A percentile compares a stretch with the other conserved stretches of the same genome.
phyloP scores from a whole-genome alignment of 106 monocot species.

The Platanthera guangdongensis region DNA sequence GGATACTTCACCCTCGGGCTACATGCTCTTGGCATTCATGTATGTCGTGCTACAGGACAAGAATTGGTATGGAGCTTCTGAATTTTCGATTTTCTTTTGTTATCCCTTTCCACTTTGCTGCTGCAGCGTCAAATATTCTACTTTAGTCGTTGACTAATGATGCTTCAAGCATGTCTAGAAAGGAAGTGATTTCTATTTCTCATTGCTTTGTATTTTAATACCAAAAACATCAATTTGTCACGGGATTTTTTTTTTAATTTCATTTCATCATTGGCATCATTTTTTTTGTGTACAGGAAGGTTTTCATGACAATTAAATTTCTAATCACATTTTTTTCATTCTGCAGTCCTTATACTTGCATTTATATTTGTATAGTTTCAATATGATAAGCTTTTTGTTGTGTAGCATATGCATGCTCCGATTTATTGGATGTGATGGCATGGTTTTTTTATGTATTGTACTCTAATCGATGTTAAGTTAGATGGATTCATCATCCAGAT shows the following conservation, averaged over 20 bases:
- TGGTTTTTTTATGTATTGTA: neutral
- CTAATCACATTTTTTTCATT: neutral
- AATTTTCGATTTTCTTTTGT: neutral
- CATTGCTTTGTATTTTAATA: neutral
- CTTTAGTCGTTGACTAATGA: neutral
- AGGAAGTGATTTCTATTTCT: neutral
- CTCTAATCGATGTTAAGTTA: constrained; percentile 34
- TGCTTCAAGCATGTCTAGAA: neutral
- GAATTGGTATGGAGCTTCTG: constrained; percentile 59
- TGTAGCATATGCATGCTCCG: neutral
- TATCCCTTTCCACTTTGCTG: neutral
- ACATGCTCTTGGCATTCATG: constrained; percentile 80
- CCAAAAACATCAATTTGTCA: neutral
- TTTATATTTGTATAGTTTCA: neutral
- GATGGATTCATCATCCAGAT: constrained; percentile 96
- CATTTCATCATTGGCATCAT: neutral
- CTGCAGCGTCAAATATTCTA: neutral
- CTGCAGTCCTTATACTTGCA: neutral
- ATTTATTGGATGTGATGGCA: neutral
- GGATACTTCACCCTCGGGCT: constrained; percentile 65
- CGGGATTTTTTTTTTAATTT: neutral
- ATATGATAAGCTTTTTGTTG: neutral
- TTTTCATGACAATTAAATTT: neutral
- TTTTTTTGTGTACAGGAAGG: neutral
- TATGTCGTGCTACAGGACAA: constrained; percentile 87